A percentile compares a stretch with the other conserved stretches of the same genome.
phyloP scores from a whole-genome alignment of 495 filamentous ascomycete species.

The Lineolata rhizophorae region DNA sequence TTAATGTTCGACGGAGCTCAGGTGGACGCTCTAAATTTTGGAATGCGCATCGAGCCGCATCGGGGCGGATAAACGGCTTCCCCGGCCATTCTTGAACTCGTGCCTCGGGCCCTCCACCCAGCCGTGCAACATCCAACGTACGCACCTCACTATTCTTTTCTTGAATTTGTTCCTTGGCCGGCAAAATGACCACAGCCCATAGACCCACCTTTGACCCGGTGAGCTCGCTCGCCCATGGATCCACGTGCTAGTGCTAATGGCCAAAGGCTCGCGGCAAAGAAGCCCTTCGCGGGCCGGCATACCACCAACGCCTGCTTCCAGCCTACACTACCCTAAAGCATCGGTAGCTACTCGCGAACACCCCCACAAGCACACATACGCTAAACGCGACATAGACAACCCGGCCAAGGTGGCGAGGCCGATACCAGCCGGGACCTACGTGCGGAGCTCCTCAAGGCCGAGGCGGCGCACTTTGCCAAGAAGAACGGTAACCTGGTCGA shows the following conservation, averaged over 20 bases:
- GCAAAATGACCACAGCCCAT: slow-evolving; percentile 31
- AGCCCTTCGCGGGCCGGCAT: slow-evolving; percentile 77
- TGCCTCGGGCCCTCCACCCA: no score
- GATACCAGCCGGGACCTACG: slow-evolving; percentile 66
- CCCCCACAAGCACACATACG: neutral
- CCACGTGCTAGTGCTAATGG: neutral
- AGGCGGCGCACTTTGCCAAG: slow-evolving; percentile 74
- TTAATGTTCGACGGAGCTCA: slow-evolving; percentile 4
- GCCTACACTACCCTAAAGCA: slow-evolving; percentile 83
- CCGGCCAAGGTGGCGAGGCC: slow-evolving; percentile 71
- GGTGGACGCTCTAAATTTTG: no score
- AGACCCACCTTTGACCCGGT: slow-evolving; percentile 89
- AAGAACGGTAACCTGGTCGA: slow-evolving; percentile 30
- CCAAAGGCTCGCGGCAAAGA: slow-evolving; percentile 77
- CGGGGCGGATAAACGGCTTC: no score
- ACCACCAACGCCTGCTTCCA: slow-evolving; percentile 87
- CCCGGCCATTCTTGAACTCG: no score
- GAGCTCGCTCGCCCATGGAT: slow-evolving; percentile 12
- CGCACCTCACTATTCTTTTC: no score
- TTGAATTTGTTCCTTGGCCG: no score
- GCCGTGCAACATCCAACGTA: no score
- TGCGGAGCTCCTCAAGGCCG: slow-evolving; percentile 73
- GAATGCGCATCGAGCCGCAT: no score
- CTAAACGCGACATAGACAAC: slow-evolving; percentile 28
- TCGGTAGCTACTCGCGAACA: slow-evolving; percentile 35